Evolutionary conservation across 768 basidiomycete species (phyloP).

Genomic region (Boletus subparvulus): DNA sequence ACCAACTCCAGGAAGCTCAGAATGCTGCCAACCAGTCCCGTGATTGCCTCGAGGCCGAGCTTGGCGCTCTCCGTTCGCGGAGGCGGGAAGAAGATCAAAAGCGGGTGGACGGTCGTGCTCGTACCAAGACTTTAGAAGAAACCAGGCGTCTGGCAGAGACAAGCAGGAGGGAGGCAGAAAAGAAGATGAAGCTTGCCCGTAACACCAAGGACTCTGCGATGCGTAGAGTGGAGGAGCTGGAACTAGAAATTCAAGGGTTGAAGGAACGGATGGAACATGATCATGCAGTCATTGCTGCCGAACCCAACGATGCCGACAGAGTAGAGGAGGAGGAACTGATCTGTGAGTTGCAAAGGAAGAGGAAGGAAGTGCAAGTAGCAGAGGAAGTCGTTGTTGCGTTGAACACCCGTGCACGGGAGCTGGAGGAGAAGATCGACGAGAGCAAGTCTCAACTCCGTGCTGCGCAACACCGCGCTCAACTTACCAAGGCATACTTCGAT

Average conservation of each 20-base stretch:
- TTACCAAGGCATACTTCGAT: slow-evolving; percentile 36
- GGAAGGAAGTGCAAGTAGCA: slow-evolving; percentile 51
- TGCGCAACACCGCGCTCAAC: slow-evolving; percentile 60
- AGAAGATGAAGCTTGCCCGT: slow-evolving; percentile 73
- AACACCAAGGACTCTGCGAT: slow-evolving; percentile 60
- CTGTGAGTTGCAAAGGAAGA: slow-evolving; percentile 53
- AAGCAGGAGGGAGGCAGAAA: slow-evolving; percentile 81
- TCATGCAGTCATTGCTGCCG: slow-evolving; percentile 48
- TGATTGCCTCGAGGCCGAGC: slow-evolving; percentile 64
- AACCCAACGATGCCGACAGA: slow-evolving; percentile 42
- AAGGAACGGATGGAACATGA: slow-evolving; percentile 57
- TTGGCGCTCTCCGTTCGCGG: slow-evolving; percentile 67
- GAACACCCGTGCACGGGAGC: slow-evolving; percentile 63
- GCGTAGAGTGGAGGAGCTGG: slow-evolving; percentile 56
- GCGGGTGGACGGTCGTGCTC: slow-evolving; percentile 75
- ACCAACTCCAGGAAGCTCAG: slow-evolving; percentile 66
- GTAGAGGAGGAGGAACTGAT: slow-evolving; percentile 45
- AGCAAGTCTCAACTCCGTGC: slow-evolving; percentile 59
- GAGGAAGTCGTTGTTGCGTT: slow-evolving; percentile 68
- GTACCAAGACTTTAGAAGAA: slow-evolving; percentile 86
- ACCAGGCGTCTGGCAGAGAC: slow-evolving; percentile 80
- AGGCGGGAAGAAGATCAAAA: slow-evolving; percentile 83
- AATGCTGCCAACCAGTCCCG: slow-evolving; percentile 56
- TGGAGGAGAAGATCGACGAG: slow-evolving; percentile 68
- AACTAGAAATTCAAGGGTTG: slow-evolving; percentile 58